A percentile compares a stretch with the other conserved stretches of the same genome.
phyloP scores from a whole-genome alignment of 2,329 filamentous ascomycete species.

The Alternaria sp. region DNA sequence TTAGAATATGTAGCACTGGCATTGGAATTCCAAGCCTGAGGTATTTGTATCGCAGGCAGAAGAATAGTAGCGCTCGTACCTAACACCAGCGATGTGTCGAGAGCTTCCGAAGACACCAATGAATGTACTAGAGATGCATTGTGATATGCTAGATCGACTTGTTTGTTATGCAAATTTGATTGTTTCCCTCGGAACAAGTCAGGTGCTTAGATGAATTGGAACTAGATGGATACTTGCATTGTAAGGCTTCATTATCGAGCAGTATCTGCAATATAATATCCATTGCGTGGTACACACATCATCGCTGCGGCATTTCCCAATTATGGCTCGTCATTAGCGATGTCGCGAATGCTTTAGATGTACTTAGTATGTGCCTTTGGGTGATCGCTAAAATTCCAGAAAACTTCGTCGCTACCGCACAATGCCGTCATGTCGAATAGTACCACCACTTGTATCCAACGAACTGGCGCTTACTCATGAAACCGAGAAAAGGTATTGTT shows the following conservation, averaged over 20 bases:
- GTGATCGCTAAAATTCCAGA: neutral
- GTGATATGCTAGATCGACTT: no score
- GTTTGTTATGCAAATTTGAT: neutral
- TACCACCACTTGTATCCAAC: neutral
- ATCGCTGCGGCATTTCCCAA: neutral
- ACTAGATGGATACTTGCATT: neutral
- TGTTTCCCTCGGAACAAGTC: neutral
- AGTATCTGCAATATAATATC: neutral
- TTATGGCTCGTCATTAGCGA: neutral
- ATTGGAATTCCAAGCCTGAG: conserved; percentile 18
- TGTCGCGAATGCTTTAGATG: neutral
- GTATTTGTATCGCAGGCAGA: conserved; percentile 17
- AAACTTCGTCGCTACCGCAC: neutral
- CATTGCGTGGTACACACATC: neutral
- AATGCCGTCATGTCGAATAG: neutral
- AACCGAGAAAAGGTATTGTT: no score
- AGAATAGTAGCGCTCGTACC: neutral
- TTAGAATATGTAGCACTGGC: conserved; percentile 27
- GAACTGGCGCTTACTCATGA: neutral
- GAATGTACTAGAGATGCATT: no score
- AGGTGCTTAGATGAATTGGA: neutral
- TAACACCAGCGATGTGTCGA: neutral
- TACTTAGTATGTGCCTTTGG: neutral
- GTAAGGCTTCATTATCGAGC: neutral
- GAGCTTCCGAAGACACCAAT: neutral